Conservation (phyloP, 768 basidiomycete species). For the Tylopilus intermedius region DNA sequence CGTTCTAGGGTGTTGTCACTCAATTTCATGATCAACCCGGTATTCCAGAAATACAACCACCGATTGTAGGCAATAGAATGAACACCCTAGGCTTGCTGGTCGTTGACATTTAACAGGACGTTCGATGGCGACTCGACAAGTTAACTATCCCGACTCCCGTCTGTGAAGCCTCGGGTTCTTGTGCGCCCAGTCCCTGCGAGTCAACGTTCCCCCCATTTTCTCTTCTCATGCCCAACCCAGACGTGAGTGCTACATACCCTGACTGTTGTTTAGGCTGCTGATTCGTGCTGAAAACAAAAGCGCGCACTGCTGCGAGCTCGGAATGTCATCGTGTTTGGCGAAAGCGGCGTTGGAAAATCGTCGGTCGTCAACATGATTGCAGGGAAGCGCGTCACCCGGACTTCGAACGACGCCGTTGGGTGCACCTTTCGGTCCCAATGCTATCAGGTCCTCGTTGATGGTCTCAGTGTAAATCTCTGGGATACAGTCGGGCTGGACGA, state of each 20-base stretch:
- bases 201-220: constrained; percentile 3
- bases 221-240: constrained; percentile 6
- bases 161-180: constrained; percentile 1
- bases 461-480: constrained; percentile 16
- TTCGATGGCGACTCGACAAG: constrained; percentile 5
- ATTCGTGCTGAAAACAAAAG: constrained; percentile 9
- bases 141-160: constrained; percentile 12
- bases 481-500: constrained; percentile 26
- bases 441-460: constrained; percentile 22
- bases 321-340: constrained; percentile 40
- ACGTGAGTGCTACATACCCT: constrained; percentile 5
- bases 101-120: constrained; percentile 10
- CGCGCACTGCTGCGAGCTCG: constrained; percentile 4
- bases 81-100: neutral
- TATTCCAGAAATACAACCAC: neutral
- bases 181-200: constrained; percentile 11
- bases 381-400: constrained; percentile 21
- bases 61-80: neutral
- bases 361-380: constrained; percentile 39
- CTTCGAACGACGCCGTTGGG: constrained; percentile 30
- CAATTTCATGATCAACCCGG: constrained; percentile 1
- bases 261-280: neutral
- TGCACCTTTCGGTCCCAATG: constrained; percentile 30
- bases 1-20: constrained; percentile 2
- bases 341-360: constrained; percentile 38